phyloP scores from a whole-genome alignment of 768 basidiomycete species.

The Melanogaster broomeanus region DNA sequence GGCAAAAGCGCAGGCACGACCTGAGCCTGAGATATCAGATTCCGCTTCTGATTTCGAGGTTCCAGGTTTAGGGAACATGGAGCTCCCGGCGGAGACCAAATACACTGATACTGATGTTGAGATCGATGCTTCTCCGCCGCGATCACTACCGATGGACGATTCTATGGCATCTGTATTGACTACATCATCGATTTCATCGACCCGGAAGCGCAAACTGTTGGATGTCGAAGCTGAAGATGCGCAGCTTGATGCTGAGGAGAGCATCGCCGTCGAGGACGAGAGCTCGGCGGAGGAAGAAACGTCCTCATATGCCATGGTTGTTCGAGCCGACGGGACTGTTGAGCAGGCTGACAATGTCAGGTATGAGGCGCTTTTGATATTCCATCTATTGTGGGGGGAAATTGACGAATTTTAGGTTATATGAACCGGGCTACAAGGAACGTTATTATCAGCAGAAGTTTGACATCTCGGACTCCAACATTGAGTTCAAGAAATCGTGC shows the following conservation, averaged over 20 bases:
- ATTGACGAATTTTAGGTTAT: conserved; percentile 57
- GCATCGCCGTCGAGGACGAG: conserved; percentile 37
- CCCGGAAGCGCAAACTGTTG: conserved; percentile 49
- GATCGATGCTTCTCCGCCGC: conserved; percentile 14
- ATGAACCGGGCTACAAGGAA: conserved; percentile 95
- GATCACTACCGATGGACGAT: conserved; percentile 23
- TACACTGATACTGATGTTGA: conserved; percentile 30
- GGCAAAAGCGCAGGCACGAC: conserved; percentile 35
- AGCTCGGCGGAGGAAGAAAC: conserved; percentile 51
- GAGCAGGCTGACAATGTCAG: conserved; percentile 92
- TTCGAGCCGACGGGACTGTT: conserved; percentile 90
- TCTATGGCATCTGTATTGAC: conserved; percentile 1
- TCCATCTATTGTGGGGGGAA: not conserved
- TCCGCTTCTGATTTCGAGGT: conserved; percentile 36
- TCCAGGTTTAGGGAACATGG: conserved; percentile 34
- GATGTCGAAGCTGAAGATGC: conserved; percentile 45
- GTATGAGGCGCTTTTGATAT: conserved; percentile 45
- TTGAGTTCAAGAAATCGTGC: conserved; percentile 72
- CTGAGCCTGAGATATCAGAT: conserved; percentile 25
- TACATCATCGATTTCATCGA: conserved; percentile 25
- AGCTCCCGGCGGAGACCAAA: conserved; percentile 18
- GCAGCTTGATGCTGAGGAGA: conserved; percentile 30
- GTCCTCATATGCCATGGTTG: conserved; percentile 60
- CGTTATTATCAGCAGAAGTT: conserved; percentile 97
- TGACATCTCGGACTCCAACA: conserved; percentile 68